These are phyloP conservation scores for Parietichytrium sp. DNA, from an alignment of 108 stramenopile genomes.

Conservation along the genomic window DNA sequence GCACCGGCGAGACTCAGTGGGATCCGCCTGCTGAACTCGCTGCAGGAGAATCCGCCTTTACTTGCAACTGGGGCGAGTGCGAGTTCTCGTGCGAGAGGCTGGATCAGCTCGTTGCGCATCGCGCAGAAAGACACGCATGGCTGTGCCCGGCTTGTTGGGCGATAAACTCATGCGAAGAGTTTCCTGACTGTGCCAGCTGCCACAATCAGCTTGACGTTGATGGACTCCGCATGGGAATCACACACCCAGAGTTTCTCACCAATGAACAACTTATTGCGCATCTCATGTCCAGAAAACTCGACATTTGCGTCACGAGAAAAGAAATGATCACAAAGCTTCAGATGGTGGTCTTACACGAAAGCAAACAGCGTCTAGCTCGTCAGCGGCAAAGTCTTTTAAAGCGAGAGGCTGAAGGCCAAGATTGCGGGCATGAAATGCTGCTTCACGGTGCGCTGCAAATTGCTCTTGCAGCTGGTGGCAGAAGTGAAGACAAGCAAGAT, in stretches of 20 bases:
- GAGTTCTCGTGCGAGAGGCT: not conserved
- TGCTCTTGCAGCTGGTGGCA: not conserved
- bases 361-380: not conserved
- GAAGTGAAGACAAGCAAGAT: too few relatives aligned
- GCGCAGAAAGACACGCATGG: not conserved
- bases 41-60: not conserved
- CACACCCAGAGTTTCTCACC: not conserved
- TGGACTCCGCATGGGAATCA: not conserved
- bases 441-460: not conserved
- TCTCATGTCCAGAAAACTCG: not conserved
- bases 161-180: constrained; percentile 20
- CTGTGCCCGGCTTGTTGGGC: constrained; percentile 29
- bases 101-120: not conserved
- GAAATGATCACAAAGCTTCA: constrained; percentile 18
- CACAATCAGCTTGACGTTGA: not conserved
- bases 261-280: not conserved
- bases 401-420: not conserved
- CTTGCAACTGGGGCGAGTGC: not conserved
- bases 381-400: not conserved
- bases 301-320: not conserved
- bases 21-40: not conserved
- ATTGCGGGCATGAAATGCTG: not conserved
- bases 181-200: constrained; percentile 1
- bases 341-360: not conserved
- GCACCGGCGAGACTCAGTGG: constrained; percentile 19